These are phyloP conservation scores for Lipomyces sp. DNA, from an alignment of 805 yeast species.

Conservation along the genomic window DNA sequence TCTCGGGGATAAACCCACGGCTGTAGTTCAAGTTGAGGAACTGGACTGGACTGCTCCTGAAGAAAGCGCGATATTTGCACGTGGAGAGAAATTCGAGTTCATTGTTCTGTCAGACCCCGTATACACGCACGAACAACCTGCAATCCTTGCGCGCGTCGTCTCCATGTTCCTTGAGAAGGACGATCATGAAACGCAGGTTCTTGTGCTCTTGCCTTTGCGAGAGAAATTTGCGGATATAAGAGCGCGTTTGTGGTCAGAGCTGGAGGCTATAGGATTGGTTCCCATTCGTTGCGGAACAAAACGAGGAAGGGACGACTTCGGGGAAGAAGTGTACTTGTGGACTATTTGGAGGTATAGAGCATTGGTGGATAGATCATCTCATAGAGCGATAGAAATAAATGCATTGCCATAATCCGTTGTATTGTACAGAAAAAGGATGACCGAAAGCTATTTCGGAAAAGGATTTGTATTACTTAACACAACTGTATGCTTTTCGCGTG, in stretches of 20 bases:
- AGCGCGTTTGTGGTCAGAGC: slow-evolving; percentile 52
- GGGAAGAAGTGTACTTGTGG: slow-evolving; percentile 53
- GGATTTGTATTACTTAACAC: slow-evolving; percentile 74
- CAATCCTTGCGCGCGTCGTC: slow-evolving; percentile 63
- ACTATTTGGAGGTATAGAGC: slow-evolving; percentile 30
- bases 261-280: slow-evolving; percentile 40
- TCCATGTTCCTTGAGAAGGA: slow-evolving; percentile 42
- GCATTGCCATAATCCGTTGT: not conserved
- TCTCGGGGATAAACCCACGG: slow-evolving; percentile 8
- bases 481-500: slow-evolving; percentile 68
- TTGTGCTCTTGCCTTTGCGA: slow-evolving; percentile 76
- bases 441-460: slow-evolving; percentile 48
- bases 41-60: slow-evolving; percentile 77
- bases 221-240: slow-evolving; percentile 64
- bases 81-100: slow-evolving; percentile 46
- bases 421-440: not conserved
- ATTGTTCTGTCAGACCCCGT: slow-evolving; percentile 84
- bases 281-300: slow-evolving; percentile 46
- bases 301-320: slow-evolving; percentile 82
- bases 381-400: not conserved
- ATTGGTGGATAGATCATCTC: not conserved
- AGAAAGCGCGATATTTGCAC: slow-evolving; percentile 32
- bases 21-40: slow-evolving; percentile 43
- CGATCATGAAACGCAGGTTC: slow-evolving; percentile 44
- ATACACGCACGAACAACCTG: slow-evolving; percentile 79